phyloP scores from a whole-genome alignment of 768 basidiomycete species.

The Auricularia heimuer region DNA sequence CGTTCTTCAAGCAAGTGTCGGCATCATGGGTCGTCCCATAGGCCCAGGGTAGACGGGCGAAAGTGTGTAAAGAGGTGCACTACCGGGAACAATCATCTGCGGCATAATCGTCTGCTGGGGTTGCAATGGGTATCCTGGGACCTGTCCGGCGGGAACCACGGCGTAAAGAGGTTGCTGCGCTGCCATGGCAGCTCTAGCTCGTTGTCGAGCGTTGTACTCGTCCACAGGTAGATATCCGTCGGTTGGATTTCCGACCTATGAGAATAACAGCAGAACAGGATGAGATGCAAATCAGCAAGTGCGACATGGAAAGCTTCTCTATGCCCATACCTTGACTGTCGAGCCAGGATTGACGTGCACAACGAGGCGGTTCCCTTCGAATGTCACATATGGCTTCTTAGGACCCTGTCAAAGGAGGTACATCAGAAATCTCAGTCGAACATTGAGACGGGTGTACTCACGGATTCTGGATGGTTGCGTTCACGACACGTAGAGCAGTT shows the following conservation, averaged over 20 bases:
- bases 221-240: not conserved
- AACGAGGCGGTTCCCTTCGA: not conserved
- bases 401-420: not conserved
- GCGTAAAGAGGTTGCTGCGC: not conserved
- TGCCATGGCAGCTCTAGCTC: not conserved
- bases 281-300: too few relatives aligned
- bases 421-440: too few relatives aligned
- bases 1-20: constrained; percentile 6
- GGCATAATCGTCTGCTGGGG: not conserved
- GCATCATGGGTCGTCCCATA: constrained; percentile 15
- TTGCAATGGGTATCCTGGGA: too few relatives aligned
- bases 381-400: not conserved
- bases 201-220: not conserved
- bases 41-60: constrained; percentile 28
- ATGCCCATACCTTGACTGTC: not conserved
- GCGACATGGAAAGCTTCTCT: too few relatives aligned
- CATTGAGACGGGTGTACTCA: not conserved
- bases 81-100: constrained; percentile 53
- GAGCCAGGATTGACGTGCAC: not conserved
- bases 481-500: not conserved
- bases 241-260: not conserved
- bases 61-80: constrained; percentile 7
- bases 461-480: not conserved
- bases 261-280: too few relatives aligned
- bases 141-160: not conserved